These are phyloP conservation scores for Fusarium burgessii DNA, from an alignment of 2,329 filamentous ascomycete species.

Conservation along the genomic window DNA sequence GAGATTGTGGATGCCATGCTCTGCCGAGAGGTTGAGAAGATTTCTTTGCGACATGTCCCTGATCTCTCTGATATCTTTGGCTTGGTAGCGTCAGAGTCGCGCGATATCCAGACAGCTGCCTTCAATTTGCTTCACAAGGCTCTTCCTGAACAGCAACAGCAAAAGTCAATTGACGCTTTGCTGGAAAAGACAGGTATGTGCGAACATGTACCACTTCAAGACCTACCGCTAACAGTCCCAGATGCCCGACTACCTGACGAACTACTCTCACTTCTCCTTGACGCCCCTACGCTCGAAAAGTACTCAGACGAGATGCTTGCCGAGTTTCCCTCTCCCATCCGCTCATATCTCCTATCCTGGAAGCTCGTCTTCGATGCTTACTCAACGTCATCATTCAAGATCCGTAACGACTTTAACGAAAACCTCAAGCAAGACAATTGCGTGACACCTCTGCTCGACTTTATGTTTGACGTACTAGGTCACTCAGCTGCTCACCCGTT, in stretches of 20 bases:
- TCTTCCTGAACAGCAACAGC: conserved; percentile 82
- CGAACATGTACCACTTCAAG: fast-evolving
- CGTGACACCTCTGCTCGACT: conserved; percentile 76
- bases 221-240: conserved; percentile 28
- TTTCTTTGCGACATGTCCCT: conserved; percentile 71
- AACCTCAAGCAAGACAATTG: conserved; percentile 81
- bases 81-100: conserved; percentile 80
- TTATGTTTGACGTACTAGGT: conserved; percentile 87
- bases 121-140: conserved; percentile 83
- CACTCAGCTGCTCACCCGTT: conserved; percentile 79
- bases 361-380: conserved; percentile 90
- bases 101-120: conserved; percentile 80
- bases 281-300: conserved; percentile 77
- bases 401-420: conserved; percentile 83
- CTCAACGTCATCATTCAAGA: conserved; percentile 79
- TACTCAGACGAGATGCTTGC: conserved; percentile 75
- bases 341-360: conserved; percentile 90
- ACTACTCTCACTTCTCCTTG: conserved; percentile 83
- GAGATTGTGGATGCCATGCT: conserved; percentile 82
- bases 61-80: conserved; percentile 78
- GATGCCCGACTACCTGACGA: conserved; percentile 84
- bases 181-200: conserved; percentile 72
- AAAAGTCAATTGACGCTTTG: conserved; percentile 82
- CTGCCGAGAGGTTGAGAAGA: conserved; percentile 73
- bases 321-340: conserved; percentile 75